Conservation (phyloP, 2,329 filamentous ascomycete genomes). For the Colletotrichum costaricense region DNA sequence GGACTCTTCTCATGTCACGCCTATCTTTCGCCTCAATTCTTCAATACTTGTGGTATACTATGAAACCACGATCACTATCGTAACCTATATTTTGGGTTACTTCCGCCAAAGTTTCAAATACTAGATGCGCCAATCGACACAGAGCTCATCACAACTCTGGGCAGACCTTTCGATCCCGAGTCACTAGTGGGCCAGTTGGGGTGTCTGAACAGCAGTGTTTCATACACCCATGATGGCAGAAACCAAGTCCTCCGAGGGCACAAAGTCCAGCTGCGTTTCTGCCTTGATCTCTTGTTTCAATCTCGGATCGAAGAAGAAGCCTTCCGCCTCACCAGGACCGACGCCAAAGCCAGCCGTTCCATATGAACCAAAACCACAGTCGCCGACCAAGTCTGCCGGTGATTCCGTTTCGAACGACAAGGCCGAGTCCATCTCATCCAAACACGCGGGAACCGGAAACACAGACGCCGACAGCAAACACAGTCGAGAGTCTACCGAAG, state of each 20-base stretch:
- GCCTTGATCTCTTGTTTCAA: not conserved
- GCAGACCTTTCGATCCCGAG: not conserved
- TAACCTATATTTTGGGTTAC: not conserved
- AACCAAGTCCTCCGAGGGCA: not conserved
- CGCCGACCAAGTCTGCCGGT: not conserved
- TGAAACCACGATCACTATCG: not conserved
- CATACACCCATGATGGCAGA: not conserved
- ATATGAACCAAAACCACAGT: not conserved
- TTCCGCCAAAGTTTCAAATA: not conserved
- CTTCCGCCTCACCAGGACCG: not conserved
- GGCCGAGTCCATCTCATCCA: not conserved
- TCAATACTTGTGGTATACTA: not conserved
- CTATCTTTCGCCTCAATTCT: not conserved
- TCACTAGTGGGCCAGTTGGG: not conserved
- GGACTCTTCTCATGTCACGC: not conserved
- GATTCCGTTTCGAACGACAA: rapidly evolving
- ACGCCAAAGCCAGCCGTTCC: not conserved
- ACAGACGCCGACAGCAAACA: not conserved
- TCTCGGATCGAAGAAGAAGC: not conserved
- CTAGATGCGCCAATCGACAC: not conserved
- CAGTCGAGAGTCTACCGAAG: not conserved
- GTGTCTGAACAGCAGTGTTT: not conserved
- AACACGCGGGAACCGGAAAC: not conserved
- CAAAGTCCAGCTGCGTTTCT: not conserved
- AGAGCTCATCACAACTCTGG: not conserved